phyloP scores from a whole-genome alignment of 352 stramenopile genomes.

The Globisporangium perplexum region DNA sequence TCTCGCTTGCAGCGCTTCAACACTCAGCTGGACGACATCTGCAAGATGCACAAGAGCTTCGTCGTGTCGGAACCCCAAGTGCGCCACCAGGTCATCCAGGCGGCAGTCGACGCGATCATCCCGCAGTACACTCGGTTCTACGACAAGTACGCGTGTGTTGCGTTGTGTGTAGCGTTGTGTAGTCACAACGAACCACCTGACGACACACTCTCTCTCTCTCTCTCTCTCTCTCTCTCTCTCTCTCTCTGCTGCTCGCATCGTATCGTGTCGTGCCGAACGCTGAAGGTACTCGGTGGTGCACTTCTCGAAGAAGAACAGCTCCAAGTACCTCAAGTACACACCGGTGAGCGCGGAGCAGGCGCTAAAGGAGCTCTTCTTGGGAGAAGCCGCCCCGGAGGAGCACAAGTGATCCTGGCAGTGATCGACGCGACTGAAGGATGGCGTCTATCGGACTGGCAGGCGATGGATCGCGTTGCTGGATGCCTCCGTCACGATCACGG shows the following conservation, averaged over 20 bases:
- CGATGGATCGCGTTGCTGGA: slow-evolving; percentile 68
- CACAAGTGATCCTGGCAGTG: slow-evolving; percentile 8
- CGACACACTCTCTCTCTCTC: no score
- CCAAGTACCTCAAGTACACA: slow-evolving; percentile 87
- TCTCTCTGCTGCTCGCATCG: not conserved
- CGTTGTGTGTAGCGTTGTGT: not conserved
- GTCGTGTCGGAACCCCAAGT: slow-evolving; percentile 85
- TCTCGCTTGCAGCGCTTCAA: slow-evolving; percentile 56
- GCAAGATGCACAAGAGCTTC: slow-evolving; percentile 62
- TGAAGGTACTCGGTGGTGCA: slow-evolving; percentile 85
- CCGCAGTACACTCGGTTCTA: slow-evolving; percentile 89
- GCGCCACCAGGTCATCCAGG: slow-evolving; percentile 79
- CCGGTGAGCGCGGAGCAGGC: slow-evolving; percentile 76
- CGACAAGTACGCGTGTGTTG: slow-evolving; percentile 60
- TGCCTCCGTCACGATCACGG: slow-evolving; percentile 71
- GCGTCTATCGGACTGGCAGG: slow-evolving; percentile 25
- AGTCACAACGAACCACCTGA: no score
- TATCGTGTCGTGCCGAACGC: not conserved
- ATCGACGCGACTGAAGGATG: not conserved
- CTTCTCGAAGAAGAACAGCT: slow-evolving; percentile 90
- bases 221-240: no score
- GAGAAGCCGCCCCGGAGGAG: slow-evolving; percentile 21
- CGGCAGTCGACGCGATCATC: slow-evolving; percentile 81
- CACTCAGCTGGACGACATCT: slow-evolving; percentile 58
- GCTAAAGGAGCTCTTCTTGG: slow-evolving; percentile 80